Percentiles rank a stretch among this genome's conserved stretches.
These are phyloP conservation scores for Gonapodya sp. DNA, from an alignment of 192 early-diverging fungal species.

Conservation along the genomic window DNA sequence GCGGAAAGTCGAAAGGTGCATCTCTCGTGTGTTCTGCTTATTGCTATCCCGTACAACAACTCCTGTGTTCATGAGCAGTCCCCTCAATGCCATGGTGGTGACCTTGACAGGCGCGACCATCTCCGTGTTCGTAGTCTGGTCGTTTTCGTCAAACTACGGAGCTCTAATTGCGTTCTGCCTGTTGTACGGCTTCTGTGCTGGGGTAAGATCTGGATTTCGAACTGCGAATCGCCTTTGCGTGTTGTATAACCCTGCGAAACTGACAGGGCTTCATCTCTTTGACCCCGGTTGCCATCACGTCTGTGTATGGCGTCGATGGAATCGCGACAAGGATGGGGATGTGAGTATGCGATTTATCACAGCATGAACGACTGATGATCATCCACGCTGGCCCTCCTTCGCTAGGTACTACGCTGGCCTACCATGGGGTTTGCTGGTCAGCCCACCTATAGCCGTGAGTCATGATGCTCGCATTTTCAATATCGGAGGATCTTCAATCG, in stretches of 20 bases:
- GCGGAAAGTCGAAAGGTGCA: too few relatives aligned
- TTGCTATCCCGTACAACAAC: not conserved
- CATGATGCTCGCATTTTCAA: too few relatives aligned
- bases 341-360: not conserved
- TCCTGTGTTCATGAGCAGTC: not conserved
- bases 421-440: not conserved
- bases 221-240: too few relatives aligned
- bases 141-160: not conserved
- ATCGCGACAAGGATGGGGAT: slow-evolving; percentile 5
- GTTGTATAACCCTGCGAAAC: too few relatives aligned
- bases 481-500: too few relatives aligned
- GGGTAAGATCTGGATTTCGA: too few relatives aligned
- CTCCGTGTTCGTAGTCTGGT: not conserved
- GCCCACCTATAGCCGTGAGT: not conserved
- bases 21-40: too few relatives aligned
- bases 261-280: slow-evolving; percentile 3
- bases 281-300: slow-evolving; percentile 1
- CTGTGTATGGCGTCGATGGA: slow-evolving; percentile 2
- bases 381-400: too few relatives aligned
- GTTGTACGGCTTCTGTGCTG: slow-evolving; percentile 5
- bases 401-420: not conserved
- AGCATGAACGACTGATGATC: too few relatives aligned
- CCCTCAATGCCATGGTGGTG: not conserved
- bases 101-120: not conserved
- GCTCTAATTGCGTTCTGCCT: not conserved